A percentile compares a stretch with the other conserved stretches of the same genome.
Evolutionary conservation across 768 basidiomycete species (phyloP).

Genomic region (Termitomyces heimii): DNA sequence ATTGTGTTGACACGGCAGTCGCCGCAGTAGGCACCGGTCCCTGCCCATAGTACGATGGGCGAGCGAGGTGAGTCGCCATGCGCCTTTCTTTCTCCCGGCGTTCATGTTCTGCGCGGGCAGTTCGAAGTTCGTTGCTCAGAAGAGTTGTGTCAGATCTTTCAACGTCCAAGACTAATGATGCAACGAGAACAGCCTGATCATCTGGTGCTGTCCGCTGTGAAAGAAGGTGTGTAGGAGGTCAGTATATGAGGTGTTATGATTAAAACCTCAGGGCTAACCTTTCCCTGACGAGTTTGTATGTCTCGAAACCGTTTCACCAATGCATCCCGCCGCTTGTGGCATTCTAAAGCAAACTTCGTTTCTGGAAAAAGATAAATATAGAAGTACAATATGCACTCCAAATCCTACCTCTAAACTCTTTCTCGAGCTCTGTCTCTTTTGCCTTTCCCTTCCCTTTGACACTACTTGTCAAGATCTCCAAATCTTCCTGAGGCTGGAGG

Average conservation of each 20-base stretch:
- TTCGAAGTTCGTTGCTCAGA: conserved; percentile 55
- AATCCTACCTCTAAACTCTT: conserved; percentile 47
- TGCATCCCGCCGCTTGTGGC: conserved; percentile 48
- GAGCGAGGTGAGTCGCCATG: conserved; percentile 33
- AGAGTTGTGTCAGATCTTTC: conserved; percentile 59
- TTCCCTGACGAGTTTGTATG: conserved; percentile 45
- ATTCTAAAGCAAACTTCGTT: conserved; percentile 65
- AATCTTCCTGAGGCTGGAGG: conserved; percentile 67
- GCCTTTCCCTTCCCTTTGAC: conserved; percentile 65
- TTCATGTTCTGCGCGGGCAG: conserved; percentile 60
- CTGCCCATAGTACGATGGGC: conserved; percentile 34
- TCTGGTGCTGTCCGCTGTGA: conserved; percentile 54
- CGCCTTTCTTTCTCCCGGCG: conserved; percentile 67
- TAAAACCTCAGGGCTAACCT: conserved; percentile 33
- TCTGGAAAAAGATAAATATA: conserved; percentile 32
- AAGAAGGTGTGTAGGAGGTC: conserved; percentile 31
- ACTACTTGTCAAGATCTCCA: conserved; percentile 27
- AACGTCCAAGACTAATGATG: conserved; percentile 57
- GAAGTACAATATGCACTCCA: background rate
- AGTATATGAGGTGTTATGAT: background rate
- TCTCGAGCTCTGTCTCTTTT: conserved; percentile 31
- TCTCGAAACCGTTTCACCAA: conserved; percentile 56
- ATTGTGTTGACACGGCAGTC: conserved; percentile 38
- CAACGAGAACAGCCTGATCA: conserved; percentile 58
- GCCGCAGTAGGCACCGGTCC: conserved; percentile 19